phyloP scores from a whole-genome alignment of 495 filamentous ascomycete genomes.

The Daldinia grandis region DNA sequence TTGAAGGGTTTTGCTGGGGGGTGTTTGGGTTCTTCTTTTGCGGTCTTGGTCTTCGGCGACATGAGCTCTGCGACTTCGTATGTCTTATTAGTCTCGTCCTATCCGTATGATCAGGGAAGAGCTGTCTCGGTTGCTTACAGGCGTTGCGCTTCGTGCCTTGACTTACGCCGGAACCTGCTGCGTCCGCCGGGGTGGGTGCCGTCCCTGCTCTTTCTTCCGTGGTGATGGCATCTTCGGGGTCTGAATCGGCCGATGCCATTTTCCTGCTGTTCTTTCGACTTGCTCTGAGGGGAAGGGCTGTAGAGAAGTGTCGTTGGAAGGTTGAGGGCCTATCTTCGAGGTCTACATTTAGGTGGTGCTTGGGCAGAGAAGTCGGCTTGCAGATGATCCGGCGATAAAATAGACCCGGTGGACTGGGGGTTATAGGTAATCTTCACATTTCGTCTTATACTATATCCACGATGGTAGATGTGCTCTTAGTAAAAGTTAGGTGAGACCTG shows the following conservation, averaged over 20 bases:
- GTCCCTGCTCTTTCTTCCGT: slow-evolving; percentile 43
- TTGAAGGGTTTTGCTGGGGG: slow-evolving; percentile 44
- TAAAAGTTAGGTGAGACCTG: background rate
- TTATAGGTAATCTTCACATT: slow-evolving; percentile 5
- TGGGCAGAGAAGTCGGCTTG: background rate
- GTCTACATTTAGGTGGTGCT: slow-evolving; percentile 12
- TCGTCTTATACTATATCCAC: slow-evolving; percentile 29
- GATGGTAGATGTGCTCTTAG: background rate
- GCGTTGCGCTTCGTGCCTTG: slow-evolving; percentile 41
- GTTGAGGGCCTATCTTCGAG: background rate
- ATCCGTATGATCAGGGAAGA: background rate
- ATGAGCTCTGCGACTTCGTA: slow-evolving; percentile 73
- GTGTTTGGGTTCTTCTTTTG: slow-evolving; percentile 49
- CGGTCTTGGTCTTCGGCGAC: slow-evolving; percentile 61
- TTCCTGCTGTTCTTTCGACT: background rate
- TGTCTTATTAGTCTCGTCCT: slow-evolving; percentile 2
- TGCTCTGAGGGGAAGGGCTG: background rate
- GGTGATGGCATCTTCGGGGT: slow-evolving; percentile 44
- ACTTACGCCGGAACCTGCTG: slow-evolving; percentile 20
- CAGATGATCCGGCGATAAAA: slow-evolving; percentile 34
- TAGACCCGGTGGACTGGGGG: slow-evolving; percentile 21
- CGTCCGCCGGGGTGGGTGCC: slow-evolving; percentile 17
- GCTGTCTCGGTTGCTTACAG: slow-evolving; percentile 39
- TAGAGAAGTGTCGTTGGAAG: background rate
- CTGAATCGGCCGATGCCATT: slow-evolving; percentile 38